Conservation (phyloP, 2,329 filamentous ascomycete genomes). For the Juglanconis oblonga region DNA sequence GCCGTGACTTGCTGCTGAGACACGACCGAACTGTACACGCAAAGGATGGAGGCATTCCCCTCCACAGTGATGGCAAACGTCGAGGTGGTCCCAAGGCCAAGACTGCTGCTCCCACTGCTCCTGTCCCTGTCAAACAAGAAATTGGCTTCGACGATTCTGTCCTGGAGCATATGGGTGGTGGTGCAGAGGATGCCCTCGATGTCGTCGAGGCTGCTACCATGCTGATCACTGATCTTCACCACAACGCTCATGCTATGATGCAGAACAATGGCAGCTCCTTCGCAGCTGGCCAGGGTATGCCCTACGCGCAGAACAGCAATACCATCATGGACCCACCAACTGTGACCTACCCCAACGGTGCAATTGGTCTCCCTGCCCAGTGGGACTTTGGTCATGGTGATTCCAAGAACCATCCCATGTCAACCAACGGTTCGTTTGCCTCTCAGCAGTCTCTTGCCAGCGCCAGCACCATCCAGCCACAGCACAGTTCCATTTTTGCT, state of each 20-base stretch:
- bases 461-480: slow-evolving; percentile 54
- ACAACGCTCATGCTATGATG: slow-evolving; percentile 80
- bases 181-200: slow-evolving; percentile 87
- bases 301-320: slow-evolving; percentile 69
- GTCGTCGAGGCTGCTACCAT: slow-evolving; percentile 90
- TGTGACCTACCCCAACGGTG: slow-evolving; percentile 72
- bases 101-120: slow-evolving; percentile 60
- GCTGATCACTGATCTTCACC: slow-evolving; percentile 97
- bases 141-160: slow-evolving; percentile 81
- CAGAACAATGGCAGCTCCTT: slow-evolving; percentile 54
- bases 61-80: slow-evolving; percentile 92
- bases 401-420: slow-evolving; percentile 71
- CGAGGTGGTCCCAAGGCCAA: slow-evolving; percentile 69
- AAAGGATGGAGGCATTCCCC: slow-evolving; percentile 90
- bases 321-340: slow-evolving; percentile 70
- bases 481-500: slow-evolving; percentile 30
- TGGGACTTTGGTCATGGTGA: slow-evolving; percentile 88
- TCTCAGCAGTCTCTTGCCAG: slow-evolving; percentile 62
- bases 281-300: slow-evolving; percentile 58
- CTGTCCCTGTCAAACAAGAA: slow-evolving; percentile 37
- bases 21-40: slow-evolving; percentile 98
- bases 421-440: slow-evolving; percentile 65
- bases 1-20: slow-evolving; percentile 90
- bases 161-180: slow-evolving; percentile 88
- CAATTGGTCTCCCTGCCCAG: slow-evolving; percentile 72